These are phyloP conservation scores for Aspergillus udagawae DNA, from an alignment of 2,329 filamentous ascomycete genomes.

Conservation along the genomic window DNA sequence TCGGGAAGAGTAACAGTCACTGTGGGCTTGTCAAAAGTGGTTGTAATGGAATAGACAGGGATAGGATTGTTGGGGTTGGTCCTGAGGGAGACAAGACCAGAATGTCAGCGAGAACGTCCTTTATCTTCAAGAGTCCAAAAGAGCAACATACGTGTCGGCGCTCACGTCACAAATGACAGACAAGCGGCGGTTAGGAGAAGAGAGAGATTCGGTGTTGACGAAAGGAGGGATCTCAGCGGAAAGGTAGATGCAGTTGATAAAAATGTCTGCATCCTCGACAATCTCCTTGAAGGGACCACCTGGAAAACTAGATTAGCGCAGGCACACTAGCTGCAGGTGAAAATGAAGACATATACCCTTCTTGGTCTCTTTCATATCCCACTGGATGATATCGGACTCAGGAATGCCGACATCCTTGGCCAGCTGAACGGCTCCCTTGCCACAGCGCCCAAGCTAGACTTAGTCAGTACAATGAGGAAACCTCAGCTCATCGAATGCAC, in stretches of 20 bases:
- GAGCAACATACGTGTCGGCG: constrained; percentile 42
- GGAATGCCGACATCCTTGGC: constrained; percentile 70
- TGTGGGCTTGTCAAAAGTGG: constrained; percentile 84
- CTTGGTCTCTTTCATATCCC: constrained; percentile 77
- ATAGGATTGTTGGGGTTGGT: constrained; percentile 48
- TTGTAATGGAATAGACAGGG: constrained; percentile 79
- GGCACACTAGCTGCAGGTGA: neutral
- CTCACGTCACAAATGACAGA: constrained; percentile 75
- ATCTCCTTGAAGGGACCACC: constrained; percentile 76
- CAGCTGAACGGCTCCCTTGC: constrained; percentile 76
- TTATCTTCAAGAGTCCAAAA: neutral
- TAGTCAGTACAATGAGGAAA: neutral
- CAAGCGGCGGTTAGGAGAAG: constrained; percentile 65
- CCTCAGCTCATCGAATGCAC: neutral
- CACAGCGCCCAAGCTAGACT: constrained; percentile 60
- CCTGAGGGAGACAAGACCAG: constrained; percentile 20
- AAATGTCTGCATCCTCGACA: constrained; percentile 63
- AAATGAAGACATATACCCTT: constrained; percentile 42
- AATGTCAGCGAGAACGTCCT: neutral
- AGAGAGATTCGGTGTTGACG: constrained; percentile 66
- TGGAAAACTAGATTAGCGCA: constrained; percentile 26
- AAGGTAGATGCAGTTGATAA: constrained; percentile 89
- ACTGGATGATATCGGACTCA: constrained; percentile 64
- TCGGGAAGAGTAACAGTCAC: constrained; percentile 58
- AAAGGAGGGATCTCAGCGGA: constrained; percentile 75